A percentile compares a stretch with the other conserved stretches of the same genome.
Evolutionary conservation across 208 protist species (phyloP).

Genomic region (Wallacemonas collosoma): DNA sequence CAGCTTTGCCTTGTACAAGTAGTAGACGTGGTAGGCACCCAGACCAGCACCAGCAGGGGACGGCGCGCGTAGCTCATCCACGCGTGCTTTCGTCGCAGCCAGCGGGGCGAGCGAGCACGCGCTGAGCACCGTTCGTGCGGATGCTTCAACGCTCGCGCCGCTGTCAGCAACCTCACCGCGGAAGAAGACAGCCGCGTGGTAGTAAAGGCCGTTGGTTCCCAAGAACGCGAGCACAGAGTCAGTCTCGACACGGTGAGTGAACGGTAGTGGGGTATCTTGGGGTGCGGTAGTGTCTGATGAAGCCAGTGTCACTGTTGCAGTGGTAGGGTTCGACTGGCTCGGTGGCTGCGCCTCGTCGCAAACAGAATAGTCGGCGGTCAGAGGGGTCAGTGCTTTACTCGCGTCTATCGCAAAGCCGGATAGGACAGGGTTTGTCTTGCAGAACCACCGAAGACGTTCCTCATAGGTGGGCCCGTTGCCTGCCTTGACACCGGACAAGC

Average conservation of each 20-base stretch:
- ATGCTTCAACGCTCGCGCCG: background rate
- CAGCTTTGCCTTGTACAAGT: constrained; percentile 10
- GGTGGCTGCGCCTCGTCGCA: background rate
- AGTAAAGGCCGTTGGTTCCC: constrained; percentile 1
- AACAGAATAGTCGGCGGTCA: background rate
- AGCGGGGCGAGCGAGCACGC: constrained; percentile 8
- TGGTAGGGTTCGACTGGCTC: background rate
- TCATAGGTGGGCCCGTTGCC: background rate
- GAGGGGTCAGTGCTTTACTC: background rate
- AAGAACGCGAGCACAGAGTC: background rate
- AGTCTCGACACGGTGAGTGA: background rate
- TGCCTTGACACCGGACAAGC: background rate
- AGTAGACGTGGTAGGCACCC: constrained; percentile 22
- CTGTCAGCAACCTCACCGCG: background rate
- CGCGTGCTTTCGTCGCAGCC: background rate
- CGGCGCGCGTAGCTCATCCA: background rate
- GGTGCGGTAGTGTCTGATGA: background rate
- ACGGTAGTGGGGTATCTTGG: background rate
- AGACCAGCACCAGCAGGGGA: constrained; percentile 7
- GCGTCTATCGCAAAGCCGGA: background rate
- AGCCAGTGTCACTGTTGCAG: background rate
- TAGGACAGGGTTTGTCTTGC: constrained; percentile 6
- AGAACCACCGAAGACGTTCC: background rate
- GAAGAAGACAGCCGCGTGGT: constrained; percentile 10
- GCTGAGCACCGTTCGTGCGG: constrained; percentile 3